phyloP scores from a whole-genome alignment of 495 filamentous ascomycete species.

The Parachaetomium inaequale region DNA sequence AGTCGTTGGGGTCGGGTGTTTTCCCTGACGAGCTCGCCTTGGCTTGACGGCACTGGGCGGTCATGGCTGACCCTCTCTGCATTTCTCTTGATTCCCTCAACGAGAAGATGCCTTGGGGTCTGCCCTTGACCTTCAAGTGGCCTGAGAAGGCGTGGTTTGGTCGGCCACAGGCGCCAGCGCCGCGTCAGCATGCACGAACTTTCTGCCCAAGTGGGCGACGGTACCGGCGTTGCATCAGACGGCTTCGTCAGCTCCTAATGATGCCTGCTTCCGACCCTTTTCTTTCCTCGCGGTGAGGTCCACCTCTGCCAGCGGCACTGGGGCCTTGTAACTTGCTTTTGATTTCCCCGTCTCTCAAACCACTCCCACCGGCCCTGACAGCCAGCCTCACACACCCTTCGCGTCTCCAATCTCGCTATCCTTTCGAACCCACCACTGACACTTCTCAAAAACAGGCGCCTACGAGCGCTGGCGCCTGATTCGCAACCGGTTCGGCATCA shows the following conservation, averaged over 20 bases:
- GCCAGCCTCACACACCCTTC: neutral
- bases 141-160: no score
- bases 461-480: slow-evolving; percentile 19
- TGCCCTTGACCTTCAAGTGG: neutral
- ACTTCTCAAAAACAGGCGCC: neutral
- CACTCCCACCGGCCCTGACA: no score
- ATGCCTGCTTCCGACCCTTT: neutral
- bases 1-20: neutral
- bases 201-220: neutral
- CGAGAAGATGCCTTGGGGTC: neutral
- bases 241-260: neutral
- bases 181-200: neutral
- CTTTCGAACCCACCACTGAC: neutral
- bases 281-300: neutral
- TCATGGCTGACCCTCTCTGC: neutral
- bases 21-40: neutral
- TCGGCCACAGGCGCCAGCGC: neutral
- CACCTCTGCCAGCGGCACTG: no score
- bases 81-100: neutral
- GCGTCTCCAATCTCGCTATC: neutral
- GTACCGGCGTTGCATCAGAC: no score
- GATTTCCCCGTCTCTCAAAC: no score
- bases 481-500: slow-evolving; percentile 7
- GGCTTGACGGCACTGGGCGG: neutral
- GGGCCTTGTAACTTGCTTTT: no score